These are phyloP conservation scores for Podaxis sp. DNA, from an alignment of 768 basidiomycete genomes.

Conservation along the genomic window DNA sequence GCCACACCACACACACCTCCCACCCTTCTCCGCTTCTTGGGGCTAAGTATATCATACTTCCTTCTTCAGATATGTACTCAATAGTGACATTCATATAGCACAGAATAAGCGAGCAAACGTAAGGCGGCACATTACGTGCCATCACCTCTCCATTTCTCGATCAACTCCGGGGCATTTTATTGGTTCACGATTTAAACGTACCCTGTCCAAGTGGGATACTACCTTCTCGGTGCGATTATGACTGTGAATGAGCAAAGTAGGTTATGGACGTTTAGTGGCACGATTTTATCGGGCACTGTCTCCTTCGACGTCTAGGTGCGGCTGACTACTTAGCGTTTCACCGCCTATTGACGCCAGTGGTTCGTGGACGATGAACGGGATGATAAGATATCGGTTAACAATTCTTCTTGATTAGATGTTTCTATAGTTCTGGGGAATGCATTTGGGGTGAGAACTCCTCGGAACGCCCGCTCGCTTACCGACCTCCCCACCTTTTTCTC, in stretches of 20 bases:
- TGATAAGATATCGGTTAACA: too few relatives aligned
- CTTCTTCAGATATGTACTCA: not conserved
- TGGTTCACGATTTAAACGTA: not conserved
- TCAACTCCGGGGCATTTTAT: not conserved
- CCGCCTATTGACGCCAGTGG: not conserved
- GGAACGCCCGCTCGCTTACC: not conserved
- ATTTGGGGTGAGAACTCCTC: not conserved
- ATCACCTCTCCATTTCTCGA: not conserved
- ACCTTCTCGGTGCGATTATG: not conserved
- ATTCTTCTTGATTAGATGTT: too few relatives aligned
- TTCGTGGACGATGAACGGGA: not conserved
- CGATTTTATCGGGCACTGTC: not conserved
- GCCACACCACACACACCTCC: slow-evolving; percentile 5
- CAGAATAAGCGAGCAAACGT: not conserved
- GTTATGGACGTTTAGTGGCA: not conserved
- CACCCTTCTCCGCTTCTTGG: slow-evolving; percentile 4
- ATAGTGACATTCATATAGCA: not conserved
- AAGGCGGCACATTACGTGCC: not conserved
- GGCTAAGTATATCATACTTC: slow-evolving; percentile 7
- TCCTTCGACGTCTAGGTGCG: not conserved
- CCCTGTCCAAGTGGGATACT: not conserved
- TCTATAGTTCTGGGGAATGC: too few relatives aligned
- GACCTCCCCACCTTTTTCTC: not conserved
- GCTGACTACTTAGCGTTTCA: not conserved
- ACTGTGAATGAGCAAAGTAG: not conserved